Evolutionary conservation across 2,329 filamentous ascomycete species (phyloP).

Genomic region (Aspergillus sp.): DNA sequence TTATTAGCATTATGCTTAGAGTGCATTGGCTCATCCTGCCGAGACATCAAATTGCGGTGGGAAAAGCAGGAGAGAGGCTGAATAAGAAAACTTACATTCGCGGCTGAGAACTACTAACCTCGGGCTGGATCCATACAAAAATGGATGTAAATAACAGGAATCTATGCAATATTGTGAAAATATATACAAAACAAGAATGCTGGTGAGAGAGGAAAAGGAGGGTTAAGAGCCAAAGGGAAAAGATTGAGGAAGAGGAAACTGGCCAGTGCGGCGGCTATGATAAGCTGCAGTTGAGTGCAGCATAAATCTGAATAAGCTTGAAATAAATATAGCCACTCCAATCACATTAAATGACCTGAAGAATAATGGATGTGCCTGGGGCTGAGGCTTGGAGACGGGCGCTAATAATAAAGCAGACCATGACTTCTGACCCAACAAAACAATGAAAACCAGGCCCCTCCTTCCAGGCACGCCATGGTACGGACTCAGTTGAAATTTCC

Average conservation of each 20-base stretch:
- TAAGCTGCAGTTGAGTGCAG: neutral
- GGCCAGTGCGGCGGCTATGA: neutral
- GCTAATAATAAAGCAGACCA: neutral
- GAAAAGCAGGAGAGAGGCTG: conserved; percentile 3
- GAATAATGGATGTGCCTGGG: neutral
- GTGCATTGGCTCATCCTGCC: conserved; percentile 22
- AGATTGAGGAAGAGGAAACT: neutral
- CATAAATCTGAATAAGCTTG: conserved; percentile 10
- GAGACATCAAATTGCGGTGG: conserved; percentile 24
- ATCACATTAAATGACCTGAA: neutral
- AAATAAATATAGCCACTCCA: conserved; percentile 1
- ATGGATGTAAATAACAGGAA: neutral
- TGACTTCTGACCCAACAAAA: neutral
- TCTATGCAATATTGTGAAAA: neutral
- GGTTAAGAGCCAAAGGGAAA: neutral
- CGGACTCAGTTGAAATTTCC: neutral
- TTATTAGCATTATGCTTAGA: conserved; percentile 16
- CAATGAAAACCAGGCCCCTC: neutral
- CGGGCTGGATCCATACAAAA: neutral
- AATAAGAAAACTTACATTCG: conserved; percentile 6
- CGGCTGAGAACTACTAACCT: neutral
- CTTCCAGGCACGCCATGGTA: neutral
- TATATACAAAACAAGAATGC: conserved; percentile 1
- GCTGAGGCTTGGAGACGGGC: conserved; percentile 2
- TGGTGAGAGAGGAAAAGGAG: neutral